Percentiles rank a stretch among this genome's conserved stretches.
Evolutionary conservation across 306 rosid genomes (phyloP).

Genomic region (Arachis hypogaea): DNA sequence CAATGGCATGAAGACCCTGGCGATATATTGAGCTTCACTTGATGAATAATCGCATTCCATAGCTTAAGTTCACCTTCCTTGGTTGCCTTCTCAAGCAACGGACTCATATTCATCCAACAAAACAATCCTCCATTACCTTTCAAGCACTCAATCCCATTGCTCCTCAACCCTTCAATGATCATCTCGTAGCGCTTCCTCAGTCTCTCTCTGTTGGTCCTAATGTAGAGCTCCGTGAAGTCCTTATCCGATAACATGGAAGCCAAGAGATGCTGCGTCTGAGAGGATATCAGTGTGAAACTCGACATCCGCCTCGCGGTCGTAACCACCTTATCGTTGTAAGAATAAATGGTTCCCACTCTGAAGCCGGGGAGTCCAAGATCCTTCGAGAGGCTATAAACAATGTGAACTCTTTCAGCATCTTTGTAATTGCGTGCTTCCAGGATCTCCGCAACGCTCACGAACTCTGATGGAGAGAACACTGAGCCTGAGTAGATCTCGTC

Average conservation of each 20-base stretch:
- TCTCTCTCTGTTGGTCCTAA: constrained; percentile 66
- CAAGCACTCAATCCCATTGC: constrained; percentile 76
- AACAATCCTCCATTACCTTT: constrained; percentile 88
- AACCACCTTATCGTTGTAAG: constrained; percentile 86
- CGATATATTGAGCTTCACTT: constrained; percentile 77
- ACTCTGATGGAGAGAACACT: constrained; percentile 64
- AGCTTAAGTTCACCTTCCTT: constrained; percentile 67
- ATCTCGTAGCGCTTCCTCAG: constrained; percentile 68
- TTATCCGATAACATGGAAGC: constrained; percentile 72
- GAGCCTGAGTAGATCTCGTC: constrained; percentile 98
- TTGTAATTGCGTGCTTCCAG: constrained; percentile 49
- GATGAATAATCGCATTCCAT: constrained; percentile 63
- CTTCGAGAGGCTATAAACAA: constrained; percentile 89
- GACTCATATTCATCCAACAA: constrained; percentile 90
- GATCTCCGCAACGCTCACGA: constrained; percentile 78
- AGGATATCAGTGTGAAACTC: constrained; percentile 84
- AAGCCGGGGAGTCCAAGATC: constrained; percentile 96
- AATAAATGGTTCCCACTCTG: constrained; percentile 79
- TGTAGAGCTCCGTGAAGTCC: constrained; percentile 59
- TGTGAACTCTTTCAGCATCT: constrained; percentile 74
- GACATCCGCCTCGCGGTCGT: constrained; percentile 92
- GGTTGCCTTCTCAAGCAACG: constrained; percentile 52
- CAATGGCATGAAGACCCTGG: constrained; percentile 96
- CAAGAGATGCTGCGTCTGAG: constrained; percentile 80
- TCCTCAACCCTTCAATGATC: constrained; percentile 69